Base-by-base conservation (phyloP, 495 filamentous ascomycete genomes). In the Aspergillus egyptiacus region DNA sequence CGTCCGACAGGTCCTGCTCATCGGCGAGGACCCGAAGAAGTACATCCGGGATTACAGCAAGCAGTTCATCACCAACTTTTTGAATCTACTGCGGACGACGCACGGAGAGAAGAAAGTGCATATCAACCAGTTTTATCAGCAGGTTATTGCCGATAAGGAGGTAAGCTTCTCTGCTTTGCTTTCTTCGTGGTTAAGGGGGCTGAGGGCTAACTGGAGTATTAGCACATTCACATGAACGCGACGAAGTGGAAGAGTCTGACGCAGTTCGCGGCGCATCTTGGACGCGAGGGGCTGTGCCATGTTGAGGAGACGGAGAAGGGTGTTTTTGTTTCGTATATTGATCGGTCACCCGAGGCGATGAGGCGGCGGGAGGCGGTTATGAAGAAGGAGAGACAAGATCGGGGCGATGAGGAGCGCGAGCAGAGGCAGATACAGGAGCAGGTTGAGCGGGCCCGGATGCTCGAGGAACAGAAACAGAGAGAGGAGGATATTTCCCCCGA, bases 211-310 rank as follows among this genome's bases (percentile, higher is more conserved):
- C 20, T 20, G 31, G n/a, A n/a, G n/a, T n/a, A n/a, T n/a, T 80
- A 90, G 62, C 94, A 97, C 61, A 74, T 89, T 11, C 94, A 97
- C 60, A 86, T 96, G 83, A 97, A 96, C 67, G 76, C 89, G 31
- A 97, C 93, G 3, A 79, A 81, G 55, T 97, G 89, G 89, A 78
- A 82, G 48, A 72, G 75, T 28, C 69, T 99, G 46, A 88, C 89
- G 3, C 89, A 96, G 53, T 96, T 95, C 71, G 87, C 83, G 3
- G 91, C 93, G 55, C 69, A 84, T 55, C 67, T 99, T 7, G 88
- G 89, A 1, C 68, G 85, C 20, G 89, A 96, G 61, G 86, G 91
- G 0, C 79, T 95, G 25, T 91, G 86, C 60, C 72, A 83, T 18
- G 88, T 96, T 0, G 86, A 94, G 54, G 93, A 98, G 57, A 86